A percentile compares a stretch with the other conserved stretches of the same genome.
Evolutionary conservation across 176 grass and related monocot species (phyloP).

Genomic region (Eleusine indica): DNA sequence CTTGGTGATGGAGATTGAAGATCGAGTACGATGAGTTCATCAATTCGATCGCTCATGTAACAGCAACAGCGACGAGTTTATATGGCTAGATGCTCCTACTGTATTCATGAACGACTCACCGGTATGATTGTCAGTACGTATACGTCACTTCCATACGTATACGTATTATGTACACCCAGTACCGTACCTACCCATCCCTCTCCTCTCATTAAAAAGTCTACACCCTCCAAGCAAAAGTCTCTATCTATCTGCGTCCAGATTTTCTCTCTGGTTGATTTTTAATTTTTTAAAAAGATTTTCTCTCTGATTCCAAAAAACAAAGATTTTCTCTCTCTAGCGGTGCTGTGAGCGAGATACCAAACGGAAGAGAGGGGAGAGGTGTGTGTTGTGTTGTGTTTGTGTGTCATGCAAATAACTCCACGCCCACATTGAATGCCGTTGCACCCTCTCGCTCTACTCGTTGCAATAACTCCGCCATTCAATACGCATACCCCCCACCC

Average conservation of each 20-base stretch:
- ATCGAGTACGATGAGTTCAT: too few relatives aligned
- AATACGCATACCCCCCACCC: conserved; percentile 58
- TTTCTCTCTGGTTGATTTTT: neutral
- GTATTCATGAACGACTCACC: neutral
- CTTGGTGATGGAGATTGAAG: too few relatives aligned
- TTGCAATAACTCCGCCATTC: conserved; percentile 83
- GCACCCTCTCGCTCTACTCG: conserved; percentile 81
- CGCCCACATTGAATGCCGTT: conserved; percentile 93
- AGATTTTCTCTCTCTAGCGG: conserved; percentile 10
- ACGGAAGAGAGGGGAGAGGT: neutral
- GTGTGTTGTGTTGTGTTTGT: too few relatives aligned
- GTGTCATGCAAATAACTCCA: conserved; percentile 63
- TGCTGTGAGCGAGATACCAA: conserved; percentile 11
- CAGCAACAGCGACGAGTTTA: too few relatives aligned
- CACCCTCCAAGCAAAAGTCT: neutral
- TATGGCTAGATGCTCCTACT: too few relatives aligned
- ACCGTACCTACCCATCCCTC: neutral
- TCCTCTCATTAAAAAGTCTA: neutral
- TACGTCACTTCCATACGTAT: neutral
- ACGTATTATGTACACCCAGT: too few relatives aligned
- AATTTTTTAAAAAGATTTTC: too few relatives aligned
- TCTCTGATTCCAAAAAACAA: too few relatives aligned
- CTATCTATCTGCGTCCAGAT: neutral
- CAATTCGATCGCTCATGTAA: too few relatives aligned
- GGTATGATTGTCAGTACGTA: neutral